Conservation (phyloP, 1,284 basidiomycete genomes). For the Tranzscheliella williamsii region DNA sequence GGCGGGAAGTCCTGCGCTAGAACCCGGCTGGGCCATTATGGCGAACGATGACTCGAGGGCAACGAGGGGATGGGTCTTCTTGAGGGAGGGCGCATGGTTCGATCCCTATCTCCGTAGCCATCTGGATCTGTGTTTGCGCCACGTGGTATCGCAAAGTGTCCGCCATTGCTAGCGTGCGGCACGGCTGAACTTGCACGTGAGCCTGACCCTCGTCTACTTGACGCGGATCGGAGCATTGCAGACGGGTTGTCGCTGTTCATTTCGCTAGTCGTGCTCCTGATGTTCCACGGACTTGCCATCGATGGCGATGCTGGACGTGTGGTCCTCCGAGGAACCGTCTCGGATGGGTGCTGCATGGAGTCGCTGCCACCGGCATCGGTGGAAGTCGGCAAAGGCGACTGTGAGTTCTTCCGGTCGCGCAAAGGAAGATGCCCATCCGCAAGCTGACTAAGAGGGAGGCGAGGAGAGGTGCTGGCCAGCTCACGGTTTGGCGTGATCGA, state of each 20-base stretch:
- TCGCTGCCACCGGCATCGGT: neutral
- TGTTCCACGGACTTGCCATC: neutral
- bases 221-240: too few species aligned
- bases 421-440: conserved; percentile 9
- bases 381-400: conserved; percentile 14
- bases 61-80: conserved; percentile 30
- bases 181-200: conserved; percentile 25
- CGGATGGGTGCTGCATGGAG: neutral
- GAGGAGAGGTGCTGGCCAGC: conserved; percentile 17
- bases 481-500: conserved; percentile 29
- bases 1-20: too few species aligned
- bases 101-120: conserved; percentile 8
- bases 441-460: conserved; percentile 15
- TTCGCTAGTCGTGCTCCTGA: too few species aligned
- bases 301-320: neutral
- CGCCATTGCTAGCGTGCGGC: conserved; percentile 11
- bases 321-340: neutral
- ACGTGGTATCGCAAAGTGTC: neutral
- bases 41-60: conserved; percentile 15
- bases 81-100: conserved; percentile 29
- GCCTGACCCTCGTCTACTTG: too few species aligned
- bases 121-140: neutral
- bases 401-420: conserved; percentile 22
- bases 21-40: too few species aligned
- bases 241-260: too few species aligned